phyloP scores from a whole-genome alignment of 2,329 filamentous ascomycete genomes.

The Fusarium euwallaceae region DNA sequence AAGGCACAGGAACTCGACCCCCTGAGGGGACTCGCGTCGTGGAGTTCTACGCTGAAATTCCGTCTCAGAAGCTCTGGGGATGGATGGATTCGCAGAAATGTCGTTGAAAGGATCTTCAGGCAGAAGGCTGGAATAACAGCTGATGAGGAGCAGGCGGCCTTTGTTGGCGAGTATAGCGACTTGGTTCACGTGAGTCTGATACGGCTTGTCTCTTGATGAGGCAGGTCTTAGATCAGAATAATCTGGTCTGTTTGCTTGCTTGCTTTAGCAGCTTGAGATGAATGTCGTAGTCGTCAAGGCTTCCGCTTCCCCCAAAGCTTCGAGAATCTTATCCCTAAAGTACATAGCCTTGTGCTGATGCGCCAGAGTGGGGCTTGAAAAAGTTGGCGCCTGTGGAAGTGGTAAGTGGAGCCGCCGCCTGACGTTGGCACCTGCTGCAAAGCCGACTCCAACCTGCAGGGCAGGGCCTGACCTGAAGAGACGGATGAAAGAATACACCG shows the following conservation, averaged over 20 bases:
- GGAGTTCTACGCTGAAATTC: slow-evolving; percentile 1
- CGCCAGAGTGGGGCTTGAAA: slow-evolving; percentile 3
- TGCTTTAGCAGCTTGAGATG: slow-evolving; percentile 18
- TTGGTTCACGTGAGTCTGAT: background rate
- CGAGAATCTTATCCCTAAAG: background rate
- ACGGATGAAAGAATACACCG: slow-evolving; percentile 2
- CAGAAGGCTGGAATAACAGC: background rate
- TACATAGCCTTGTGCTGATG: slow-evolving; percentile 18
- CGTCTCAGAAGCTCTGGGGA: slow-evolving; percentile 5
- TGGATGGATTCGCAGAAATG: slow-evolving; percentile 12
- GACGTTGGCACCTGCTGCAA: slow-evolving; percentile 18
- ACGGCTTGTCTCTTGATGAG: background rate
- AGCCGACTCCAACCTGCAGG: slow-evolving; percentile 22
- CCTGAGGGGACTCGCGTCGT: background rate
- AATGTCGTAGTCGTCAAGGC: slow-evolving; percentile 20
- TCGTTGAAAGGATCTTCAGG: background rate
- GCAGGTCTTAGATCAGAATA: background rate
- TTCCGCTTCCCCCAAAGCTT: slow-evolving; percentile 15
- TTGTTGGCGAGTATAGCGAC: background rate
- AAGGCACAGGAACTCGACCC: background rate
- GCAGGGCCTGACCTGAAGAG: background rate
- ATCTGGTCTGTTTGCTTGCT: background rate
- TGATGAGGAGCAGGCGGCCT: background rate
- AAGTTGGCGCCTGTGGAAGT: slow-evolving; percentile 12
- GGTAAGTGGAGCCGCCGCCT: slow-evolving; percentile 17